Percentiles rank a stretch among this genome's conserved stretches.
phyloP scores from a whole-genome alignment of 495 filamentous ascomycete genomes.

The Penicillium waksmanii region DNA sequence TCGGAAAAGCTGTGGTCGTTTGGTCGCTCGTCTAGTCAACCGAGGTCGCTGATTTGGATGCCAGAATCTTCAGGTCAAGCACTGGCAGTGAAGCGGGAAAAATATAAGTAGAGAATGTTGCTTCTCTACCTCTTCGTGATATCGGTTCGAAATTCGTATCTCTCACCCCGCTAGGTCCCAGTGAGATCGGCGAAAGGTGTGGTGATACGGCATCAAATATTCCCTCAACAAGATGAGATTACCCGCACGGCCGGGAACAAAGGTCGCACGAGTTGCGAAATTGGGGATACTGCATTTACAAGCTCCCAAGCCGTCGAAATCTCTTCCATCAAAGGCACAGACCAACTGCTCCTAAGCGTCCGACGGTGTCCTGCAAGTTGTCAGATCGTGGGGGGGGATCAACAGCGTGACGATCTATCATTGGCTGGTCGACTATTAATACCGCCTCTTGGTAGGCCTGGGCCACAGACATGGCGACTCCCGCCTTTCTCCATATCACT shows the following conservation, averaged over 20 bases:
- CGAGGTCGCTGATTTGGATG: not conserved
- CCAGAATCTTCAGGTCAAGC: not conserved
- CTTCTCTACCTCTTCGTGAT: not conserved
- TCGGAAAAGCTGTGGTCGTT: not conserved
- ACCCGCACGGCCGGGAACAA: not conserved
- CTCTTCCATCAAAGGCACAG: constrained; percentile 7
- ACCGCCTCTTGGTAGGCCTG: constrained; percentile 15
- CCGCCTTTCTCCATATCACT: not conserved
- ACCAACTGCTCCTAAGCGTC: constrained; percentile 12
- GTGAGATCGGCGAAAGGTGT: not conserved
- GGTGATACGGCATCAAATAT: constrained; percentile 17
- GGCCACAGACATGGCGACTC: constrained; percentile 9
- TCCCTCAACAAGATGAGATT: not conserved
- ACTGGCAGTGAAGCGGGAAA: not conserved
- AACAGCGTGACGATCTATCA: not conserved
- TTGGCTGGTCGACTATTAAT: constrained; percentile 13
- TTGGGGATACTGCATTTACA: constrained; percentile 1
- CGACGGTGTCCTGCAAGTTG: constrained; percentile 2
- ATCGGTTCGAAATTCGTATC: not conserved
- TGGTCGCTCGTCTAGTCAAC: not conserved
- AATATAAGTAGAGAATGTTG: not conserved
- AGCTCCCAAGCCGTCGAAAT: not conserved
- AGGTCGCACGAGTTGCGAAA: constrained; percentile 1
- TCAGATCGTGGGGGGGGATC: constrained; percentile 9
- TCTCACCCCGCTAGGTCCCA: not conserved